Conservation (phyloP, 1,139 yeast genomes). For the Lodderomyces margitis region DNA sequence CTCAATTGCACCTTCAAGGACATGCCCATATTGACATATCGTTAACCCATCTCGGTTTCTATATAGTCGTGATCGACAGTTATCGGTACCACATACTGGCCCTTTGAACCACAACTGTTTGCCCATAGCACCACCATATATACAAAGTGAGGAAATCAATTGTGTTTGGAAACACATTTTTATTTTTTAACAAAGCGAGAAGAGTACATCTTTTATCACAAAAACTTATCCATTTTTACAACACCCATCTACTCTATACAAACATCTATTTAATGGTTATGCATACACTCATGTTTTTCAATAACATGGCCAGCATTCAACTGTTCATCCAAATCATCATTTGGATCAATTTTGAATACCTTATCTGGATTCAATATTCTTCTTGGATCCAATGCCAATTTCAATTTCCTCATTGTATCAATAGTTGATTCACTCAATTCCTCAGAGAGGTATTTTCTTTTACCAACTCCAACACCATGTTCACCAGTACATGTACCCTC, state of each 20-base stretch:
- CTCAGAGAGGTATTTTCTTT: constrained; percentile 33
- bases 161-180: neutral
- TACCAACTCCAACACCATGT: constrained; percentile 50
- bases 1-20: constrained; percentile 76
- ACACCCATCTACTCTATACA: neutral
- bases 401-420: constrained; percentile 42
- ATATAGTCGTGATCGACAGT: constrained; percentile 80
- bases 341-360: constrained; percentile 36
- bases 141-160: neutral
- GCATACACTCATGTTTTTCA: constrained; percentile 13
- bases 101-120: constrained; percentile 60
- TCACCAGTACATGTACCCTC: constrained; percentile 51
- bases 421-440: constrained; percentile 39
- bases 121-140: constrained; percentile 11
- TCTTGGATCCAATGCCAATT: constrained; percentile 30
- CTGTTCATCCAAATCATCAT: constrained; percentile 34
- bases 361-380: constrained; percentile 36
- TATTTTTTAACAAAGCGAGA: neutral
- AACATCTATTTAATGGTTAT: constrained; percentile 15
- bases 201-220: neutral
- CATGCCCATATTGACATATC: constrained; percentile 89
- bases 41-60: constrained; percentile 69
- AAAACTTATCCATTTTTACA: neutral
- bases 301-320: constrained; percentile 23
- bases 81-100: constrained; percentile 82